Evolutionary conservation across 306 rosid species (phyloP).

Genomic region (Gastrolobium bilobum): DNA sequence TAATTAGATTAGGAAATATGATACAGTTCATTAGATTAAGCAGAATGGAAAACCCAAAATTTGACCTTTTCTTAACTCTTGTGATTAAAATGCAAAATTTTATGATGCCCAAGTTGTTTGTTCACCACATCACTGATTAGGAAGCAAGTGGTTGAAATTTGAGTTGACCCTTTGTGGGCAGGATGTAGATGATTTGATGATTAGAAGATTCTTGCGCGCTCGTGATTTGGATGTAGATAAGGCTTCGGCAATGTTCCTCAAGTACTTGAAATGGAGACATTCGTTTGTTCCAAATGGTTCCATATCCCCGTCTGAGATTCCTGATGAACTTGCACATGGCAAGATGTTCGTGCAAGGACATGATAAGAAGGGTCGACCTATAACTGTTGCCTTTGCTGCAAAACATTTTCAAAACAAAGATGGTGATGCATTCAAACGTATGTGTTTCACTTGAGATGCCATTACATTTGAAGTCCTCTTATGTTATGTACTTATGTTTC

Average conservation of each 20-base stretch:
- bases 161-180: constrained; percentile 40
- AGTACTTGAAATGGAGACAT: constrained; percentile 69
- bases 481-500: neutral
- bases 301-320: constrained; percentile 55
- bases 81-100: constrained; percentile 10
- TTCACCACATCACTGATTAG: neutral
- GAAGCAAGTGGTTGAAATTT: constrained; percentile 8
- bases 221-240: constrained; percentile 63
- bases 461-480: constrained; percentile 2
- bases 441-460: constrained; percentile 6
- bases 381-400: constrained; percentile 57
- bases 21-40: neutral
- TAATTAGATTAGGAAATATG: neutral
- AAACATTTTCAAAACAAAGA: constrained; percentile 65
- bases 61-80: neutral
- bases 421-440: constrained; percentile 63
- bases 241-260: constrained; percentile 64
- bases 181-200: constrained; percentile 67
- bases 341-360: constrained; percentile 64
- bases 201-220: constrained; percentile 72
- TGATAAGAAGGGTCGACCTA: constrained; percentile 72
- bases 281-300: constrained; percentile 61
- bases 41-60: neutral
- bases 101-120: constrained; percentile 12
- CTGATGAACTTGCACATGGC: constrained; percentile 59